Evolutionary conservation across 1,284 basidiomycete species (phyloP).

Genomic region (Tetrapyrgos nigripes): DNA sequence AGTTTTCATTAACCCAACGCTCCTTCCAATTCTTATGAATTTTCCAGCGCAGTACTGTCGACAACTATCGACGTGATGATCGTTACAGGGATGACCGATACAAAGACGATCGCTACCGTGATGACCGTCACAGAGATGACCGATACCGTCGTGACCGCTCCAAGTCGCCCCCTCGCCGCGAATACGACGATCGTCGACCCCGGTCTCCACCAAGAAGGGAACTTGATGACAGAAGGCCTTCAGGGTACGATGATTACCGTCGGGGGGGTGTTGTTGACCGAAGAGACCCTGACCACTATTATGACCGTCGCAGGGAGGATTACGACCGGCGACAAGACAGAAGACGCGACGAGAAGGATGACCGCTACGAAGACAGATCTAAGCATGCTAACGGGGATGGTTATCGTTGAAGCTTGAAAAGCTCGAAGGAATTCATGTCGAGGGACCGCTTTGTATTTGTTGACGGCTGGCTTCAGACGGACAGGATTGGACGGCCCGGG

Average conservation of each 20-base stretch:
- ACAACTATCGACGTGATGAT: constrained; percentile 69
- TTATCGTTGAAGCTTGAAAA: constrained; percentile 63
- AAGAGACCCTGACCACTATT: constrained; percentile 78
- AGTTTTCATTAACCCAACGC: constrained; percentile 29
- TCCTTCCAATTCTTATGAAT: constrained; percentile 10
- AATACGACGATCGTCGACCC: constrained; percentile 74
- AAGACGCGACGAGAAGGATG: constrained; percentile 80
- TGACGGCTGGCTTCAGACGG: constrained; percentile 32
- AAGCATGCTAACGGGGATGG: constrained; percentile 77
- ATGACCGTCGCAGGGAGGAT: constrained; percentile 83
- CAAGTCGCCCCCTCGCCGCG: constrained; percentile 70
- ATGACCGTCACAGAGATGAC: constrained; percentile 71
- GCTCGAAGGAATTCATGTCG: constrained; percentile 2
- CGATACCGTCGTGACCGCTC: constrained; percentile 77
- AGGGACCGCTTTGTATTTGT: too few relatives aligned
- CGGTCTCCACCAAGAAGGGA: constrained; percentile 81
- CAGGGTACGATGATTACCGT: constrained; percentile 85
- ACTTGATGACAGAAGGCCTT: constrained; percentile 79
- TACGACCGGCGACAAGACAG: constrained; percentile 71
- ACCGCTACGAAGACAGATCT: constrained; percentile 75
- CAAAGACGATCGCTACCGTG: constrained; percentile 61
- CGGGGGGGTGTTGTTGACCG: constrained; percentile 79
- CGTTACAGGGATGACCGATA: constrained; percentile 37
- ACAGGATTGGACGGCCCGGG: constrained; percentile 47
- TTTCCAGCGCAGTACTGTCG: constrained; percentile 65